Percentiles rank a stretch among this genome's conserved stretches.
These are phyloP conservation scores for Apiospora saccharicola DNA, from an alignment of 2,329 filamentous ascomycete species.

Conservation along the genomic window DNA sequence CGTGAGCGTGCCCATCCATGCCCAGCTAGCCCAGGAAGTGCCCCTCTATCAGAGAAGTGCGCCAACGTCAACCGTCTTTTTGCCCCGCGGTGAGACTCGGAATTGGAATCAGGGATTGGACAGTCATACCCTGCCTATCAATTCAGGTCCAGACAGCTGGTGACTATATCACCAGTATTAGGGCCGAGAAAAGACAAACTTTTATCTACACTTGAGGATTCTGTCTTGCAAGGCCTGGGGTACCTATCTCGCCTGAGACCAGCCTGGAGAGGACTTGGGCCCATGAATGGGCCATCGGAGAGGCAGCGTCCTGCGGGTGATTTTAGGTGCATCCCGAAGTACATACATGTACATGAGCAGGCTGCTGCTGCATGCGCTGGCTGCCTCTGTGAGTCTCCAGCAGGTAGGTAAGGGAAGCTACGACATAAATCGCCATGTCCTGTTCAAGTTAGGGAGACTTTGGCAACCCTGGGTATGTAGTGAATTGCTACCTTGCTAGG, in stretches of 20 bases:
- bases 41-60: not conserved
- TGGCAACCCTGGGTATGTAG: not conserved
- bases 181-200: not conserved
- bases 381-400: slow-evolving; percentile 24
- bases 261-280: slow-evolving; percentile 23
- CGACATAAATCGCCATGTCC: not conserved
- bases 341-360: slow-evolving; percentile 31
- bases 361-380: slow-evolving; percentile 34
- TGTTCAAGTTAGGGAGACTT: not conserved
- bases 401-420: not conserved
- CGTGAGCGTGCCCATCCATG: not conserved
- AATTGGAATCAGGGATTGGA: not conserved
- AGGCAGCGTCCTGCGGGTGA: slow-evolving; percentile 29
- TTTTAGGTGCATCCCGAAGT: slow-evolving; percentile 31
- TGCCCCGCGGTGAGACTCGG: slow-evolving; percentile 11
- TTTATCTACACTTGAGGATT: not conserved
- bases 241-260: not conserved
- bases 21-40: not conserved
- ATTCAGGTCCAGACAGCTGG: not conserved
- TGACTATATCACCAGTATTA: not conserved
- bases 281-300: slow-evolving; percentile 6
- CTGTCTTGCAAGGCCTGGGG: no score
- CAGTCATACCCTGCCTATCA: not conserved
- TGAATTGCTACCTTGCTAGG: not conserved
- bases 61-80: slow-evolving; percentile 5